These are phyloP conservation scores for Phanerodontia chrysosporium DNA, from an alignment of 768 basidiomycete species.

Conservation along the genomic window DNA sequence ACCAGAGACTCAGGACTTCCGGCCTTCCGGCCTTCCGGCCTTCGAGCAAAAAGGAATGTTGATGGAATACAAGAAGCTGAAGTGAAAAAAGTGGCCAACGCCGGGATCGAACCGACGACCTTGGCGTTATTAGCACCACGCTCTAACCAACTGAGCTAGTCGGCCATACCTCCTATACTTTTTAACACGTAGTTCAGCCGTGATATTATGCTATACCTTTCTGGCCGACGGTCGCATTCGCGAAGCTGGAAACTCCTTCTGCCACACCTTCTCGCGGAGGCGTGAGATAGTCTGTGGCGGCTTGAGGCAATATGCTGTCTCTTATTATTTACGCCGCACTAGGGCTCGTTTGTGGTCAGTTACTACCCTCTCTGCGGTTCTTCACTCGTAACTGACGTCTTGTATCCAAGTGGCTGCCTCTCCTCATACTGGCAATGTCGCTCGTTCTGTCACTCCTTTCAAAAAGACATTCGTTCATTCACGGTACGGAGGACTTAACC, in stretches of 20 bases:
- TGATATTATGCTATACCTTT: no score
- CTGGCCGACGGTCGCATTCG: no score
- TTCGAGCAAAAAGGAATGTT: no score
- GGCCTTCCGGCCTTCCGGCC: no score
- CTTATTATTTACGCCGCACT: neutral
- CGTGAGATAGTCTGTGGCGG: neutral
- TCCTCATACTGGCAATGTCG: neutral
- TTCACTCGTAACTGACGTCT: neutral
- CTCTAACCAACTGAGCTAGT: slow-evolving; percentile 94
- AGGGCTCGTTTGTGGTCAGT: neutral
- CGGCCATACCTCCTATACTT: slow-evolving; percentile 40
- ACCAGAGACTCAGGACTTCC: no score
- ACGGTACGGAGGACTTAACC: neutral
- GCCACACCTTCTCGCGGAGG: neutral
- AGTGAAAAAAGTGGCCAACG: slow-evolving; percentile 9
- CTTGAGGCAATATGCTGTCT: neutral
- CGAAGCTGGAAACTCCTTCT: neutral
- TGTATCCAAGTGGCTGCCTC: neutral
- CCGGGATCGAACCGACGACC: slow-evolving; percentile 17
- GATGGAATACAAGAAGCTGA: neutral
- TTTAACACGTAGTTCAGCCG: no score
- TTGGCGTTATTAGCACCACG: slow-evolving; percentile 70
- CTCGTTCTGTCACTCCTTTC: neutral
- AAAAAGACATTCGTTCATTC: neutral
- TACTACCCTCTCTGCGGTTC: no score